Base-by-base conservation (phyloP, 2,329 filamentous ascomycete genomes). In the Trichothecium roseum region DNA sequence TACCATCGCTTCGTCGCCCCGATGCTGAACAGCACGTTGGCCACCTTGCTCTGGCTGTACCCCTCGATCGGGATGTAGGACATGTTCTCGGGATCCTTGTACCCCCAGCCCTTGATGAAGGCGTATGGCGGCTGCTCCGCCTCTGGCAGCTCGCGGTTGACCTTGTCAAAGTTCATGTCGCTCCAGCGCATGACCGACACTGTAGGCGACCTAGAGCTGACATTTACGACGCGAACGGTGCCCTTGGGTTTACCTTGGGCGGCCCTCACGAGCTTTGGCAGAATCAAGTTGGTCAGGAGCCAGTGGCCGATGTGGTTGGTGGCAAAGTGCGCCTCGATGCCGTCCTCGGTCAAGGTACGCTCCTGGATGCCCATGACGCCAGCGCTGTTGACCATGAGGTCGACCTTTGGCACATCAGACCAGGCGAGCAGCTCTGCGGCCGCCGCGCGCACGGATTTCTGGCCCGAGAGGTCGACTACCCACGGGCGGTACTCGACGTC, bases 131-230 rank as follows among this genome's bases (percentile, higher is more conserved):
- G 45, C 38, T 45, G 40, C 30, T 50, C 47, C 2, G 17, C 37
- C 6, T 39, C 32, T 3, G 46, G 45, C 5, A 48, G 40, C 6
- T 47, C 42, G 27, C 40, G 38, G 39, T 45, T 46, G 33, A 20
- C 34, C 41, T 57, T 61, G 16, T 57, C 50, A 40, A 67, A 67
- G 31, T 64, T 63, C 28, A 50, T 54, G 44, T 69, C 64, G 34
- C 55, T 53, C 44, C 60, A 66, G 5, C 61, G 50, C 16, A 68
- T 46, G 6, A 53, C 16, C 14, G 33, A 29, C 12, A 62, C 30
- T 15, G 53, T 49, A 42, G 68, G 54, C 3, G 62, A 63, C 16
- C 56, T 50, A 37, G 64, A 64, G 17, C 54, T 55, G 14, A 70
- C 48, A 37, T 58, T 65, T 9, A 70, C 55, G 9, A 71, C 43